These are phyloP conservation scores for Cadophora sp. DNA, from an alignment of 2,329 filamentous ascomycete species.

Conservation along the genomic window DNA sequence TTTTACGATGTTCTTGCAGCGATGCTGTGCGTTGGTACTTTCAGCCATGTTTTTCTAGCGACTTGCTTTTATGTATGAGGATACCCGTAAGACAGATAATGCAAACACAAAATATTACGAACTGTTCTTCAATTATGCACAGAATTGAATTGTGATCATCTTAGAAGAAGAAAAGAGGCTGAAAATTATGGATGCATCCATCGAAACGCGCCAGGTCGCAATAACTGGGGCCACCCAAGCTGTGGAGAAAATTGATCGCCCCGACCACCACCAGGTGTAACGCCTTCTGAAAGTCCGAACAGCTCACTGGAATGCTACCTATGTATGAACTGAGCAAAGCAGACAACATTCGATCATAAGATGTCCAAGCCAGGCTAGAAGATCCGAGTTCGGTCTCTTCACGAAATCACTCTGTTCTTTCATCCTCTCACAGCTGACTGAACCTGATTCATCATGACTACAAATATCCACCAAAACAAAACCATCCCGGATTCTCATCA, in stretches of 20 bases:
- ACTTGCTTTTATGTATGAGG: conserved; percentile 9
- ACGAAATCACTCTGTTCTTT: background rate
- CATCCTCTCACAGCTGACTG: background rate
- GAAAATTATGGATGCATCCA: background rate
- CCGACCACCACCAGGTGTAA: background rate
- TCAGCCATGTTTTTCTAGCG: conserved; percentile 5
- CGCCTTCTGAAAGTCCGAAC: too few species aligned
- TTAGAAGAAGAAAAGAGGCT: background rate
- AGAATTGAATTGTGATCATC: background rate
- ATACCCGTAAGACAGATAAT: conserved; percentile 15
- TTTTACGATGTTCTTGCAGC: conserved; percentile 2
- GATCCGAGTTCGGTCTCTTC: conserved; percentile 4
- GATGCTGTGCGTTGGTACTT: conserved; percentile 7
- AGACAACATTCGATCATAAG: background rate
- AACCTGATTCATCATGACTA: conserved; percentile 32
- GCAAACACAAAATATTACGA: background rate
- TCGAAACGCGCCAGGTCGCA: background rate
- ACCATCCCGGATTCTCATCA: conserved; percentile 17
- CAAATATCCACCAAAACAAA: conserved; percentile 30
- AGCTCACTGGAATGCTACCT: background rate
- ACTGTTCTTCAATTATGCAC: background rate
- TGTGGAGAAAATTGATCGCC: background rate
- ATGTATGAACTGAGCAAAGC: too few species aligned
- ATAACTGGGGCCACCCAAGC: background rate
- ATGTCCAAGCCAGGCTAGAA: background rate